phyloP scores from a whole-genome alignment of 1,284 basidiomycete genomes.

The Anthracocystis panici-leucophaei region DNA sequence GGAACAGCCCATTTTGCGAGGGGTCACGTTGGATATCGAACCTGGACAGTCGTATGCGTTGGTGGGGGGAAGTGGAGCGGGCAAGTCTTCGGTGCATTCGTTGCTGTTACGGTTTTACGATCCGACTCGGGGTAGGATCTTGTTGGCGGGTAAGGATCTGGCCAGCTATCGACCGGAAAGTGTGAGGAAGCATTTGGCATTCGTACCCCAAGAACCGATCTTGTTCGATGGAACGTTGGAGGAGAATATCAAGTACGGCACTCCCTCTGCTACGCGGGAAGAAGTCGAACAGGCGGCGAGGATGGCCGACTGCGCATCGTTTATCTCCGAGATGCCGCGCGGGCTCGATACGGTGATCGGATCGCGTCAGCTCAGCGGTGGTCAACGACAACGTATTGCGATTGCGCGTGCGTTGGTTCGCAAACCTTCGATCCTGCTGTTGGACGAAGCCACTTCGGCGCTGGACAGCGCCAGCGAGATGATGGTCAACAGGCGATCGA shows the following conservation, averaged over 20 bases:
- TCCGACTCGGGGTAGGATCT: constrained; percentile 82
- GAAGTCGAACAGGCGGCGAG: constrained; percentile 89
- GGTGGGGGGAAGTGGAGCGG: constrained; percentile 69
- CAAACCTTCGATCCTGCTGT: constrained; percentile 71
- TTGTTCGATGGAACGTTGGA: constrained; percentile 83
- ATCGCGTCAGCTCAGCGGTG: constrained; percentile 69
- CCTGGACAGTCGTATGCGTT: constrained; percentile 68
- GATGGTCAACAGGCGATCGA: constrained; percentile 72
- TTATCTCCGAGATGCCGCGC: constrained; percentile 89
- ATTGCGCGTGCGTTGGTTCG: constrained; percentile 73
- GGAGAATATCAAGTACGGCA: constrained; percentile 91
- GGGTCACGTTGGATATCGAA: constrained; percentile 69
- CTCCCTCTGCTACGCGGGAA: constrained; percentile 77
- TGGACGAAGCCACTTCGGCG: constrained; percentile 70
- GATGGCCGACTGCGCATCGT: constrained; percentile 89
- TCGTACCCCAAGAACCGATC: constrained; percentile 67
- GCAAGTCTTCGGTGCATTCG: constrained; percentile 89
- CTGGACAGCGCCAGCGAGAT: constrained; percentile 71
- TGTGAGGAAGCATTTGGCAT: constrained; percentile 61
- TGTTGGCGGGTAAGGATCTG: constrained; percentile 90
- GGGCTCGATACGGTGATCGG: constrained; percentile 79
- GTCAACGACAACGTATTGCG: constrained; percentile 73
- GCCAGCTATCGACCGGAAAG: constrained; percentile 79
- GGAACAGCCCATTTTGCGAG: constrained; percentile 67
- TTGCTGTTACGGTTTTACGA: constrained; percentile 93